These are phyloP conservation scores for Astraeus odoratus DNA, from an alignment of 768 basidiomycete genomes.

Conservation along the genomic window DNA sequence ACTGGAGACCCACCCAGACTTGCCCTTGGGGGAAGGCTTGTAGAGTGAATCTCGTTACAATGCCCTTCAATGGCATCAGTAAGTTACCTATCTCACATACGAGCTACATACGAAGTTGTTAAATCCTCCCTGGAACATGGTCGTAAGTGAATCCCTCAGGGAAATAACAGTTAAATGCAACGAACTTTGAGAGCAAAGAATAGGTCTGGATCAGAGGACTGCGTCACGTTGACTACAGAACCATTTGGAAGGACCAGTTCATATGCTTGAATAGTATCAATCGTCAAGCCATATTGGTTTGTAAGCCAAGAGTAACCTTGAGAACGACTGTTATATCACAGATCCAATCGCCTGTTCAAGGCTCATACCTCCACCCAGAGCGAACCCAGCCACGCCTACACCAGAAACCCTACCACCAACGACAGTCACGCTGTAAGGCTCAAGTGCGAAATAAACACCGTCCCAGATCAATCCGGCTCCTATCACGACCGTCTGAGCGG, in stretches of 20 bases:
- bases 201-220: slow-evolving; percentile 30
- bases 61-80: slow-evolving; percentile 32
- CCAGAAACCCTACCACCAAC: slow-evolving; percentile 54
- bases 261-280: slow-evolving; percentile 48
- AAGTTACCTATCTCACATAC: no score
- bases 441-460: slow-evolving; percentile 51
- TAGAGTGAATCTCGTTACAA: slow-evolving; percentile 50
- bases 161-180: slow-evolving; percentile 2
- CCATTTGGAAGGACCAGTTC: slow-evolving; percentile 59
- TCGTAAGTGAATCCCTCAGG: not conserved
- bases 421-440: slow-evolving; percentile 43
- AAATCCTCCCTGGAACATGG: slow-evolving; percentile 47
- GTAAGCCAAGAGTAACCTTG: slow-evolving; percentile 62
- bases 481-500: slow-evolving; percentile 33
- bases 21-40: slow-evolving; percentile 45
- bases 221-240: slow-evolving; percentile 29
- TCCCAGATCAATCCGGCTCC: slow-evolving; percentile 54
- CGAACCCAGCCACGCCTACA: slow-evolving; percentile 54
- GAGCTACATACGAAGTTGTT: slow-evolving; percentile 48
- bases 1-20: slow-evolving; percentile 43
- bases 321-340: not conserved
- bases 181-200: slow-evolving; percentile 40
- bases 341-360: not conserved
- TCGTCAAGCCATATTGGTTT: slow-evolving; percentile 51
- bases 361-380: slow-evolving; percentile 47